Conservation (phyloP, 257 asterid species). For the Plantago ovata region DNA sequence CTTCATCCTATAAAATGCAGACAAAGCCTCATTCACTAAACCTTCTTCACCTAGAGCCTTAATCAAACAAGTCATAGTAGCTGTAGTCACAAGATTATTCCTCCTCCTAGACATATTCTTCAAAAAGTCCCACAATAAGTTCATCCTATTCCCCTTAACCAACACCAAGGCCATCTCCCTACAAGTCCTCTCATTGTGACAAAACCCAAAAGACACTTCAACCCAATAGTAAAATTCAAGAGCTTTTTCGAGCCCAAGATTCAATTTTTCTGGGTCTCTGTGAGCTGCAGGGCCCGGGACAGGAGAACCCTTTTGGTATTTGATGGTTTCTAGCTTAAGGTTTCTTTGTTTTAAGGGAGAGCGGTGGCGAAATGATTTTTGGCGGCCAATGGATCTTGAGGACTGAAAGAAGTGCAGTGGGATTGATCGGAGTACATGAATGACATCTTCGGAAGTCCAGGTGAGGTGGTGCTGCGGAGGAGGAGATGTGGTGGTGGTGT, state of each 20-base stretch:
- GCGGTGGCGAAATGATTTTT: slow-evolving; percentile 69
- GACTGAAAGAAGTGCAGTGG: slow-evolving; percentile 72
- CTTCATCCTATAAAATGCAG: slow-evolving; percentile 83
- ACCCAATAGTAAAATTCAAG: slow-evolving; percentile 84
- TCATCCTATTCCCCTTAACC: slow-evolving; percentile 64
- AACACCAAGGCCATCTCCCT: slow-evolving; percentile 82
- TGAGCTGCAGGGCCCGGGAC: slow-evolving; percentile 88
- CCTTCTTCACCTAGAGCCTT: slow-evolving; percentile 87
- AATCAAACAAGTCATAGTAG: slow-evolving; percentile 71
- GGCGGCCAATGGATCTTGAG: slow-evolving; percentile 78
- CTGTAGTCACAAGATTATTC: slow-evolving; percentile 52
- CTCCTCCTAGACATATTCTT: slow-evolving; percentile 69
- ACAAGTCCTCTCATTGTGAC: slow-evolving; percentile 73
- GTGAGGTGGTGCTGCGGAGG: slow-evolving; percentile 18
- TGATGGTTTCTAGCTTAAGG: slow-evolving; percentile 42
- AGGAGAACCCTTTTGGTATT: slow-evolving; percentile 42
- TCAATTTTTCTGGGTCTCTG: slow-evolving; percentile 52
- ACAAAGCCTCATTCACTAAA: slow-evolving; percentile 70
- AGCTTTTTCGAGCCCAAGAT: slow-evolving; percentile 70
- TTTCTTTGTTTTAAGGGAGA: slow-evolving; percentile 70
- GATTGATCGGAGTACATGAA: slow-evolving; percentile 62
- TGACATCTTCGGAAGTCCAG: slow-evolving; percentile 63
- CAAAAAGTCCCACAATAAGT: slow-evolving; percentile 68
- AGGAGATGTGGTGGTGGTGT: slow-evolving; percentile 22
- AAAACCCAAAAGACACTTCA: slow-evolving; percentile 48